phyloP scores from a whole-genome alignment of 345 rosid genomes.

The Salix viminalis region DNA sequence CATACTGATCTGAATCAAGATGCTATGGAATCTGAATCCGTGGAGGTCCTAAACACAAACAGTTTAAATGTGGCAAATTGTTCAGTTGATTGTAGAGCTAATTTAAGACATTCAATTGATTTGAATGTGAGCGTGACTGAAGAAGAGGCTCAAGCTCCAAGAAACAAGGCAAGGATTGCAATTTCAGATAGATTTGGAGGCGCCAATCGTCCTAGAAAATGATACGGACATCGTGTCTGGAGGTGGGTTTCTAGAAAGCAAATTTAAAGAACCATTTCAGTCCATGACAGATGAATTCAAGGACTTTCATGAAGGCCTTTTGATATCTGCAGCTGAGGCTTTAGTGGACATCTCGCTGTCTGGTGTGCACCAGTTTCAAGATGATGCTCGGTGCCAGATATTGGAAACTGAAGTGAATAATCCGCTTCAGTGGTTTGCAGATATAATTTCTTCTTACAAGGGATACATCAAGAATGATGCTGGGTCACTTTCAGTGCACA shows the following conservation, averaged over 20 bases:
- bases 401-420: conserved; percentile 21
- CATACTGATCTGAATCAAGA: conserved; percentile 11
- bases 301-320: conserved; percentile 23
- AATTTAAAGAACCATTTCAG: conserved; percentile 19
- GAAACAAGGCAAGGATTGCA: conserved; percentile 27
- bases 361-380: conserved; percentile 11
- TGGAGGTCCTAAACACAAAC: conserved; percentile 6
- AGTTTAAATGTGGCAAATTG: conserved; percentile 6
- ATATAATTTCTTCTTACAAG: conserved; percentile 27
- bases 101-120: conserved; percentile 44
- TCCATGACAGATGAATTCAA: conserved; percentile 10
- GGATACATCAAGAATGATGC: conserved; percentile 21
- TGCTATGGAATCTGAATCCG: conserved; percentile 15
- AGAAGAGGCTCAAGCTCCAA: conserved; percentile 34
- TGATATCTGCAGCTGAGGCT: conserved; percentile 55
- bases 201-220: conserved; percentile 36
- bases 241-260: conserved; percentile 23
- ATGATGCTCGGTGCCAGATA: neutral
- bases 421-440: conserved; percentile 66
- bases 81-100: conserved; percentile 10
- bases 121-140: conserved; percentile 51
- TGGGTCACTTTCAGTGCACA: neutral
- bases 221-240: conserved; percentile 14
- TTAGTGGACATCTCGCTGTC: conserved; percentile 53
- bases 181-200: conserved; percentile 58